phyloP scores from a whole-genome alignment of 805 yeast genomes.

The Candida patagonica region DNA sequence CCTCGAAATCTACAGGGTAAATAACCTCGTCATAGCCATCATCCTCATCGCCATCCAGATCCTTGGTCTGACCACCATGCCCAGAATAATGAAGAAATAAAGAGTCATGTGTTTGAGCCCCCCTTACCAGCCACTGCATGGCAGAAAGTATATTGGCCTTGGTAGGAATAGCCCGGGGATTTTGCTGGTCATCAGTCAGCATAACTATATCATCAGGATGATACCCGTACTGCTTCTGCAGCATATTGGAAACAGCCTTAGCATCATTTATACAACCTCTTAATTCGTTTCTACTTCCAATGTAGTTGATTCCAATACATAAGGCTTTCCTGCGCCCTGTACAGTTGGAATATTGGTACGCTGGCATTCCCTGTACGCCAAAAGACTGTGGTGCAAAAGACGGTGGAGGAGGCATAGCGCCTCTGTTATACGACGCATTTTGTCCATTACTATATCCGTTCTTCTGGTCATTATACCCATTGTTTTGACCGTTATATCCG shows the following conservation, averaged over 20 bases:
- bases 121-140: constrained; percentile 71
- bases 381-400: constrained; percentile 23
- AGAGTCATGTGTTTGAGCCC: constrained; percentile 68
- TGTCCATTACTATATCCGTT: neutral
- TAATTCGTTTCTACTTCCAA: constrained; percentile 50
- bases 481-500: neutral
- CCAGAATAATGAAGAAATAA: constrained; percentile 79
- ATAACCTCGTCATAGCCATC: constrained; percentile 66
- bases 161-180: constrained; percentile 45
- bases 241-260: constrained; percentile 34
- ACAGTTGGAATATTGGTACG: constrained; percentile 55
- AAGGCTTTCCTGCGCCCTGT: constrained; percentile 67
- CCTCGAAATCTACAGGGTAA: constrained; percentile 64
- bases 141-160: constrained; percentile 63
- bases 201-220: constrained; percentile 31
- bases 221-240: constrained; percentile 31
- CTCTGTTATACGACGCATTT: neutral
- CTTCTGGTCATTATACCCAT: neutral
- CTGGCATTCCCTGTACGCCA: constrained; percentile 19
- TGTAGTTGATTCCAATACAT: constrained; percentile 69
- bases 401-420: constrained; percentile 7
- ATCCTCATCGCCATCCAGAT: constrained; percentile 64
- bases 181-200: constrained; percentile 33
- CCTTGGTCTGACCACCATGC: constrained; percentile 72
- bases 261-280: constrained; percentile 79